Evolutionary conservation across 164 flowering plant genomes (phyloP).

Genomic region (Nelumbo lutea): DNA sequence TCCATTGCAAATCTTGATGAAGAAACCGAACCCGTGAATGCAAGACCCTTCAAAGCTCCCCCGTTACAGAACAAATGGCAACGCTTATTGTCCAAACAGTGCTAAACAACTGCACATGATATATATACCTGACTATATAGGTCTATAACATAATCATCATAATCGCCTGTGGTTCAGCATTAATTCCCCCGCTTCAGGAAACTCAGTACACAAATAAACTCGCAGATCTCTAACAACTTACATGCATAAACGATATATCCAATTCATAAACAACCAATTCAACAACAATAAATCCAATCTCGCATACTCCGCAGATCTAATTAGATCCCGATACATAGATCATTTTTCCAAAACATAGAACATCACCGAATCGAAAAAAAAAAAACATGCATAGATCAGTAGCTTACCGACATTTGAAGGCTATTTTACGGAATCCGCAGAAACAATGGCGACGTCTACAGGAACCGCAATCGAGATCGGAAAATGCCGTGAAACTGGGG

Average conservation of each 20-base stretch:
- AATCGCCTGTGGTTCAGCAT: no score
- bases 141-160: background rate
- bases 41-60: no score
- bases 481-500: background rate
- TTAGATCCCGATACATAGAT: background rate
- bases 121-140: background rate
- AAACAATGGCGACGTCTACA: background rate
- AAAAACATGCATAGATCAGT: background rate
- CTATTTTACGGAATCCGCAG: background rate
- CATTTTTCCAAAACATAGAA: background rate
- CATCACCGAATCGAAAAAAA: background rate
- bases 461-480: background rate
- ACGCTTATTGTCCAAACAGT: background rate
- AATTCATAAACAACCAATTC: background rate
- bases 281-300: background rate
- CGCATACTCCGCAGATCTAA: background rate
- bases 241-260: background rate
- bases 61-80: background rate
- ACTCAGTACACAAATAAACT: background rate
- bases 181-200: no score
- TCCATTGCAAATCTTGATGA: no score
- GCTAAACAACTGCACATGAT: no score
- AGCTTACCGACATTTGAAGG: constrained; percentile 2
- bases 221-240: background rate
- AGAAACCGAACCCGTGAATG: no score